Conservation (phyloP, 164 flowering plant species). For the Santalum album region DNA sequence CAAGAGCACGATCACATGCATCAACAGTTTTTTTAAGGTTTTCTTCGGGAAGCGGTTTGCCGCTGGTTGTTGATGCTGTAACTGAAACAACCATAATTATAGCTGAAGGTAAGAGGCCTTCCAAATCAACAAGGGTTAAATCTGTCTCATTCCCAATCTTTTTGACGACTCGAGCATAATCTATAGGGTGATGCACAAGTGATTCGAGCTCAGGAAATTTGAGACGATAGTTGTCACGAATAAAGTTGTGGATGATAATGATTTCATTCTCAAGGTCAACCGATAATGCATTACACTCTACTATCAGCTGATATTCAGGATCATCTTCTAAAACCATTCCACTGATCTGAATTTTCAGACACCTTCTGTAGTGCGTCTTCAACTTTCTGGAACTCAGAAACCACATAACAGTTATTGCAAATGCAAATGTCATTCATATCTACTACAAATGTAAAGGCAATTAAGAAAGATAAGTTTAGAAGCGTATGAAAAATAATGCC, state of each 20-base stretch:
- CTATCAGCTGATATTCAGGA: slow-evolving; percentile 90
- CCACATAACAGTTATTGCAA: no score
- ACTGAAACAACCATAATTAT: slow-evolving; percentile 93
- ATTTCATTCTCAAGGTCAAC: slow-evolving; percentile 96
- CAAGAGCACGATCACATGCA: slow-evolving; percentile 94
- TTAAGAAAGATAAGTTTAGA: no score
- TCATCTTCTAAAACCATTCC: slow-evolving; percentile 82
- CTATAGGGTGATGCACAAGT: slow-evolving; percentile 93
- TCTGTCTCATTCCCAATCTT: slow-evolving; percentile 90
- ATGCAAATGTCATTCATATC: no score
- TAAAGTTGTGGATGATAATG: slow-evolving; percentile 79
- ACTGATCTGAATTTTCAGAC: slow-evolving; percentile 38
- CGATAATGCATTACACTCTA: slow-evolving; percentile 82
- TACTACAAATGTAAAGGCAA: no score
- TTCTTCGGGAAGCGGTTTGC: slow-evolving; percentile 88
- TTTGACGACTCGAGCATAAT: slow-evolving; percentile 95
- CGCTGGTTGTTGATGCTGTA: slow-evolving; percentile 87
- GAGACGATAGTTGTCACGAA: slow-evolving; percentile 79
- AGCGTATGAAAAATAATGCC: no score
- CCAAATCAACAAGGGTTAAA: slow-evolving; percentile 87
- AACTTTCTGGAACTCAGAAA: slow-evolving; percentile 60
- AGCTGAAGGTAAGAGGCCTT: slow-evolving; percentile 91
- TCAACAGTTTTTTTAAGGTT: slow-evolving; percentile 69
- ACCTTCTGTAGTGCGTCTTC: slow-evolving; percentile 77
- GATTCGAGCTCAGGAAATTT: slow-evolving; percentile 97